phyloP scores from a whole-genome alignment of 2,329 filamentous ascomycete genomes.

The Leptographium flavum region DNA sequence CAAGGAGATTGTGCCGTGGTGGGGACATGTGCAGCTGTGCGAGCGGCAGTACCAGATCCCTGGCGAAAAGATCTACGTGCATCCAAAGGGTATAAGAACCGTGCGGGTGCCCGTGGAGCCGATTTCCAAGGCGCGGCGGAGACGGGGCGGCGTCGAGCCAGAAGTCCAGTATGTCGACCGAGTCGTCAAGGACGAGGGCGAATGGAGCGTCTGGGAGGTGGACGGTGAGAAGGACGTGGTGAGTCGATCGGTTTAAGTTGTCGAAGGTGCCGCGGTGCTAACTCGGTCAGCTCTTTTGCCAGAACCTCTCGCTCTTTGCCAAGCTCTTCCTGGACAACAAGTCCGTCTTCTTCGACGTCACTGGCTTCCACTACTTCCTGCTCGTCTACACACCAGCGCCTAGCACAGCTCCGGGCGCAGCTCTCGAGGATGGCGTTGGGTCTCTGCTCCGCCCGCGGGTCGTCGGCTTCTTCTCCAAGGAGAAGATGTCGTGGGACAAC shows the following conservation, averaged over 20 bases:
- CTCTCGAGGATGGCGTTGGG: not conserved
- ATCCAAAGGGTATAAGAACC: conserved; percentile 32
- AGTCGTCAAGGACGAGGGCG: conserved; percentile 43
- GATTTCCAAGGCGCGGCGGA: conserved; percentile 21
- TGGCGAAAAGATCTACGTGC: conserved; percentile 60
- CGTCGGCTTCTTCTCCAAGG: conserved; percentile 96
- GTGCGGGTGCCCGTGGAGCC: conserved; percentile 22
- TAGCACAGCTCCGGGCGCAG: conserved; percentile 7
- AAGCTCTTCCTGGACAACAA: conserved; percentile 98
- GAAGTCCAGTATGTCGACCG: conserved; percentile 25
- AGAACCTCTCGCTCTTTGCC: conserved; percentile 89
- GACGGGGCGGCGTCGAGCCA: conserved; percentile 18
- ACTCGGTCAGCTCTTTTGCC: conserved; percentile 59
- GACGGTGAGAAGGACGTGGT: conserved; percentile 76
- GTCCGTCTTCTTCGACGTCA: conserved; percentile 94
- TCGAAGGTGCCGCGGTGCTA: not conserved
- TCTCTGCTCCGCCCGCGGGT: conserved; percentile 27
- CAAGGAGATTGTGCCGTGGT: conserved; percentile 43
- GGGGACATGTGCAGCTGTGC: conserved; percentile 44
- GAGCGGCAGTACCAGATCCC: conserved; percentile 36
- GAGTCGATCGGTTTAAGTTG: conserved; percentile 17
- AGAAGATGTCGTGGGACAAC: conserved; percentile 97
- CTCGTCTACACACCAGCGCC: conserved; percentile 57
- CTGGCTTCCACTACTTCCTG: conserved; percentile 87
- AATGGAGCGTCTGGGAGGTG: conserved; percentile 82